Conservation (phyloP, 352 stramenopile species). For the Pythium biforme region DNA sequence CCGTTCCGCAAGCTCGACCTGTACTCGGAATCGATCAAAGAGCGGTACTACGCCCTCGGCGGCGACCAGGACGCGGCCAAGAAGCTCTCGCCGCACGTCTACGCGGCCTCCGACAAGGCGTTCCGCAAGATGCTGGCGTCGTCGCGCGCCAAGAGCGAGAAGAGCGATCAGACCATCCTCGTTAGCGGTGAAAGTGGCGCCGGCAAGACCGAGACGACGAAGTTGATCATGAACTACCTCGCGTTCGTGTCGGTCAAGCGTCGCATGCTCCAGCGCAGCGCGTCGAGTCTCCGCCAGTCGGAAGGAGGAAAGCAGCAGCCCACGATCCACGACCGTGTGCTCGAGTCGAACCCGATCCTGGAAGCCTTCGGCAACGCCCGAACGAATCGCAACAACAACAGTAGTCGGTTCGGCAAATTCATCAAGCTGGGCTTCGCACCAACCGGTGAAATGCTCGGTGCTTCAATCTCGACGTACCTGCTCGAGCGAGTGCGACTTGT, state of each 20-base stretch:
- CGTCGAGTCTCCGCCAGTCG: background rate
- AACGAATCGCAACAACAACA: slow-evolving; percentile 97
- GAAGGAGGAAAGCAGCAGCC: slow-evolving; percentile 24
- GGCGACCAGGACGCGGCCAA: slow-evolving; percentile 55
- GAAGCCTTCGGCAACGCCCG: slow-evolving; percentile 95
- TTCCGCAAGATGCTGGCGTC: slow-evolving; percentile 84
- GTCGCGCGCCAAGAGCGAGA: slow-evolving; percentile 28
- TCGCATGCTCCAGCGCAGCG: slow-evolving; percentile 7
- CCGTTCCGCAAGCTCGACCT: slow-evolving; percentile 71
- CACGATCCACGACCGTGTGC: slow-evolving; percentile 82
- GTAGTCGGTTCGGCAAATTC: slow-evolving; percentile 95
- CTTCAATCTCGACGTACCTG: slow-evolving; percentile 91
- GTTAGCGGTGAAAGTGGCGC: slow-evolving; percentile 95
- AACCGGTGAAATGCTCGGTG: slow-evolving; percentile 76
- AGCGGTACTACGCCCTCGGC: slow-evolving; percentile 61
- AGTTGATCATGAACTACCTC: slow-evolving; percentile 97
- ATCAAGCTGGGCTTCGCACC: slow-evolving; percentile 92
- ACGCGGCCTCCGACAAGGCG: slow-evolving; percentile 77
- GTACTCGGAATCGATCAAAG: slow-evolving; percentile 72
- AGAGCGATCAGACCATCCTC: slow-evolving; percentile 92
- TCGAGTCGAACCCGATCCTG: slow-evolving; percentile 95
- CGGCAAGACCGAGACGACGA: slow-evolving; percentile 97
- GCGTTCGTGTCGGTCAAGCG: slow-evolving; percentile 73
- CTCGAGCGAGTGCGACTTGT: slow-evolving; percentile 95
- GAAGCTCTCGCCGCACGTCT: slow-evolving; percentile 80